A percentile compares a stretch with the other conserved stretches of the same genome.
Evolutionary conservation across 23 red algal genomes (phyloP).

Genomic region (Agarophyton chilense): DNA sequence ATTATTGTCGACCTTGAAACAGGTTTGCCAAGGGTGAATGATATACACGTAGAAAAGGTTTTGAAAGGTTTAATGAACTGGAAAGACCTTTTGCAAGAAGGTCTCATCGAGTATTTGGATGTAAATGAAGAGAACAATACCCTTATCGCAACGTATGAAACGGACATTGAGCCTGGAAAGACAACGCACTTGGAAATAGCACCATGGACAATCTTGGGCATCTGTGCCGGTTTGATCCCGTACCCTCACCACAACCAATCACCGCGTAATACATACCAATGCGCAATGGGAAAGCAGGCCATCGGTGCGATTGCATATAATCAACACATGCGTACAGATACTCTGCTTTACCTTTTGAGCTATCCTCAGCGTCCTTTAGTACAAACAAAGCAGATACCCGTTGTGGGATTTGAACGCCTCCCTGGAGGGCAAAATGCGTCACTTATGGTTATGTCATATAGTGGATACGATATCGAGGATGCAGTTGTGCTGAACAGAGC

Average conservation of each 20-base stretch:
- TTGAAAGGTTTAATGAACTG: slow-evolving; percentile 66
- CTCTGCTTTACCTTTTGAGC: slow-evolving; percentile 87
- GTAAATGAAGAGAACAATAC: slow-evolving; percentile 98
- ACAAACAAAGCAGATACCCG: slow-evolving; percentile 61
- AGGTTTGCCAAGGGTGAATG: slow-evolving; percentile 59
- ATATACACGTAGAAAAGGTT: slow-evolving; percentile 75
- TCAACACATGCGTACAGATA: slow-evolving; percentile 88
- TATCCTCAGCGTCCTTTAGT: slow-evolving; percentile 93
- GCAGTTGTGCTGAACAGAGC: slow-evolving; percentile 93
- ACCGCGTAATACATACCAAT: slow-evolving; percentile 99
- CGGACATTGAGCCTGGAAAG: slow-evolving; percentile 64
- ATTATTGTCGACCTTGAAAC: slow-evolving; percentile 80
- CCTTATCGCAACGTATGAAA: slow-evolving; percentile 78
- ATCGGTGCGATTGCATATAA: slow-evolving; percentile 96
- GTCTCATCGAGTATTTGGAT: slow-evolving; percentile 97
- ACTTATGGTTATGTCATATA: slow-evolving; percentile 91
- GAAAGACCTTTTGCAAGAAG: slow-evolving; percentile 85
- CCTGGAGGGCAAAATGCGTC: slow-evolving; percentile 96
- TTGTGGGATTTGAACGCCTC: slow-evolving; percentile 86
- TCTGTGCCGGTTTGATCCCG: slow-evolving; percentile 95
- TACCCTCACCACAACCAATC: slow-evolving; percentile 98
- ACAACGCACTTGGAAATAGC: slow-evolving; percentile 97
- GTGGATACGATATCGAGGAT: slow-evolving; percentile 99
- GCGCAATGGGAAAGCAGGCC: slow-evolving; percentile 98
- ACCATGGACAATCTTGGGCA: slow-evolving; percentile 86